Evolutionary conservation across 805 yeast genomes (phyloP).

Genomic region (Candida verbasci): DNA sequence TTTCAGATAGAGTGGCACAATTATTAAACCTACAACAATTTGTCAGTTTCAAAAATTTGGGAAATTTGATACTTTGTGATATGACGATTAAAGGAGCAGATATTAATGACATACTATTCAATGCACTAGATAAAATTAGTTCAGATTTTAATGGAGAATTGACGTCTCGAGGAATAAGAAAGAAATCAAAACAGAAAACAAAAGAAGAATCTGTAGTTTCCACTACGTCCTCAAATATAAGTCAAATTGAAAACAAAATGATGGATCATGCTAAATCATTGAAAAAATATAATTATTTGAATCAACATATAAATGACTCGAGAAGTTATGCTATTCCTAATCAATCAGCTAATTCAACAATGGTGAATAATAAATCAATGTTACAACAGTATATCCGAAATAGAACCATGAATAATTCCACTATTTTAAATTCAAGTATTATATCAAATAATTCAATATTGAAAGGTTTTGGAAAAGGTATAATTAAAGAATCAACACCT

Average conservation of each 20-base stretch:
- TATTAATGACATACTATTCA: slow-evolving; percentile 21
- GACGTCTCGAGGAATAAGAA: slow-evolving; percentile 22
- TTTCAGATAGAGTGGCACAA: slow-evolving; percentile 11
- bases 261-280: slow-evolving; percentile 24
- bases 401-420: slow-evolving; percentile 12
- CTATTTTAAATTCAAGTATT: slow-evolving; percentile 14
- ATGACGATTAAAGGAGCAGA: slow-evolving; percentile 25
- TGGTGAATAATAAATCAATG: slow-evolving; percentile 8
- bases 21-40: slow-evolving; percentile 14
- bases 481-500: slow-evolving; percentile 37
- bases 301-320: slow-evolving; percentile 19
- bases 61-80: slow-evolving; percentile 25
- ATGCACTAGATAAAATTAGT: slow-evolving; percentile 19
- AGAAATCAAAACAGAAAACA: slow-evolving; percentile 14
- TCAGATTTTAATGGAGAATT: slow-evolving; percentile 23
- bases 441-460: slow-evolving; percentile 21
- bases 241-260: slow-evolving; percentile 19
- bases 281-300: slow-evolving; percentile 28
- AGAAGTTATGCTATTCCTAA: slow-evolving; percentile 2
- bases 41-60: slow-evolving; percentile 11
- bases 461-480: slow-evolving; percentile 32
- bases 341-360: slow-evolving; percentile 1
- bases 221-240: slow-evolving; percentile 4
- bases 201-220: slow-evolving; percentile 4
- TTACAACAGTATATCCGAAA: slow-evolving; percentile 5